Base-by-base conservation (phyloP, 1,284 basidiomycete species). In the Meripilus lineatus region DNA sequence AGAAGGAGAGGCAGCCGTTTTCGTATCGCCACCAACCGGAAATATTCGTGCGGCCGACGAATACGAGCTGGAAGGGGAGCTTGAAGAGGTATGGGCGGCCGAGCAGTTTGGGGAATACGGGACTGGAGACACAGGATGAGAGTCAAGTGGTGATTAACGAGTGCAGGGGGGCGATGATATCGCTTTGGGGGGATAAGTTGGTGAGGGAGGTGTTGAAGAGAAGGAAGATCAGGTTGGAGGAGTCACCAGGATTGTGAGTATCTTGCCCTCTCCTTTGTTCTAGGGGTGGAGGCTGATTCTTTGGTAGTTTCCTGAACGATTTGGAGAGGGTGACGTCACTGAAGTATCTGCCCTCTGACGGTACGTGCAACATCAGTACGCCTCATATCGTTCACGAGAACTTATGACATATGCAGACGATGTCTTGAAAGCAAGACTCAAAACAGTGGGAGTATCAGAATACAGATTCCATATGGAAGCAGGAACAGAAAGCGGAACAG, bases 391-490 rank as follows among this genome's bases (percentile, higher is more conserved):
- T 34, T 26, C 37, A 41, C 45, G 38, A 56, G 36, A 30, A 46
- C 39, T 17, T 49, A 48, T 55, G 32, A 54, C 36, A 32, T 20
- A 5, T 4, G 21, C 47, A 84, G 84, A 86, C 55, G 84, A 88
- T 54, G 84, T 88, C 14, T 56, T 68, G 38, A 61, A 55, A 37
- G 68, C 68, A 21, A 58, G 68, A 13, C 55, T 70, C 33, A 69
- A 87, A 58, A 88, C 84, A 0, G 78, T 88, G 28, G 84, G 84
- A 3, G 83, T 87, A 10, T 79, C 79, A 4, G 84, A 88, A 60
- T 84, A 88, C 63, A 78, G 73, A 57, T 89, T 87, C 54, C 79
- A 85, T 63, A 84, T 88, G 77, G 84, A 86, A 58, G 76, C 83
- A 3, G 82, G 82, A 8, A 67, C 79, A 43, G 84, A 87, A 52